Percentiles rank a stretch among this genome's conserved stretches.
These are phyloP conservation scores for Papiliotrema flavescens DNA, from an alignment of 1,284 basidiomycete genomes.

Conservation along the genomic window DNA sequence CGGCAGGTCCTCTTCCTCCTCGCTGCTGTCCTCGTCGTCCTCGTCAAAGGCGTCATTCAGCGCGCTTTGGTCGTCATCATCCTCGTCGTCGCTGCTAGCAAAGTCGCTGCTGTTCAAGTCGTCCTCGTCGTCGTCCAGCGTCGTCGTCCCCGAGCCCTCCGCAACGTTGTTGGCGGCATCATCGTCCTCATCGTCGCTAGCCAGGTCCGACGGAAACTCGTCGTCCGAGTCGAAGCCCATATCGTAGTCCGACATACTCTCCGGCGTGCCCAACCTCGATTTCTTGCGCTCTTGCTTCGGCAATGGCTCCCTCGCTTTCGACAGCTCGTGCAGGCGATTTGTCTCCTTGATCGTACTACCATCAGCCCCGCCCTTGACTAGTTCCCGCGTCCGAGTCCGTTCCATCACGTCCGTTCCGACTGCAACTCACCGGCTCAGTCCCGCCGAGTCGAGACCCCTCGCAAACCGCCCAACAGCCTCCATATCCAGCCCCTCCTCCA, in stretches of 20 bases:
- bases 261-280: constrained; percentile 22
- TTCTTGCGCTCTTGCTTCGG: constrained; percentile 32
- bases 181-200: constrained; percentile 18
- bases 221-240: constrained; percentile 35
- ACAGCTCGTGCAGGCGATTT: constrained; percentile 42
- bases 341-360: constrained; percentile 46
- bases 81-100: constrained; percentile 20
- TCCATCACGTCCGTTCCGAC: not conserved
- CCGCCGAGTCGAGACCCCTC: constrained; percentile 33
- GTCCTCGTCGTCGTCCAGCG: constrained; percentile 9
- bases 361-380: no score
- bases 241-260: constrained; percentile 34
- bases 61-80: constrained; percentile 21
- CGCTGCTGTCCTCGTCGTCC: constrained; percentile 9
- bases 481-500: constrained; percentile 31
- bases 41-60: constrained; percentile 26
- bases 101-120: constrained; percentile 2
- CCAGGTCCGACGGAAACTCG: constrained; percentile 18
- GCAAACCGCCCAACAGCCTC: constrained; percentile 30
- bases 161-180: constrained; percentile 14
- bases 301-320: constrained; percentile 38
- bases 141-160: constrained; percentile 4
- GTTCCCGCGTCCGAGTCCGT: not conserved
- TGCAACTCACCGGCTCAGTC: constrained; percentile 40
- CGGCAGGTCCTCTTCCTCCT: constrained; percentile 11